phyloP scores from a whole-genome alignment of 306 rosid species.

The Lathyrus sativus region DNA sequence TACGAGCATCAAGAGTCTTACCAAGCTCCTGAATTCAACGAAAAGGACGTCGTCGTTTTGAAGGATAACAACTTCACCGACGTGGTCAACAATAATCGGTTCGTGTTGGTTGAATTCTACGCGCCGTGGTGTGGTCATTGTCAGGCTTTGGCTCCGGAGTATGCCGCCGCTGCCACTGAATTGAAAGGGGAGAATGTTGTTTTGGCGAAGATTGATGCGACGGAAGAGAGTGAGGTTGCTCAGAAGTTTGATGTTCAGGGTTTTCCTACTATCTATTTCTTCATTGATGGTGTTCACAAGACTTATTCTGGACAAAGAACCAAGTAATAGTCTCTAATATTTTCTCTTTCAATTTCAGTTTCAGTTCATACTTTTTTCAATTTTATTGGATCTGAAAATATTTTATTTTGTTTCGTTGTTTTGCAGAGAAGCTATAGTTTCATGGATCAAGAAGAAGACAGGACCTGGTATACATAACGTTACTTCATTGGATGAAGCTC shows the following conservation, averaged over 20 bases:
- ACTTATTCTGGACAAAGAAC: conserved; percentile 78
- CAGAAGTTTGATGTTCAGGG: conserved; percentile 89
- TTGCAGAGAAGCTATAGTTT: conserved; percentile 76
- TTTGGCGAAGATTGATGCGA: conserved; percentile 85
- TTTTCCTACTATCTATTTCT: conserved; percentile 75
- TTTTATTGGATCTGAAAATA: conserved; percentile 9
- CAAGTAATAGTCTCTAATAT: conserved; percentile 49
- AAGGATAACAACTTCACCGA: conserved; percentile 77
- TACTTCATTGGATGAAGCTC: conserved; percentile 80
- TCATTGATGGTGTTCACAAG: conserved; percentile 76
- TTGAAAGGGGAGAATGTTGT: conserved; percentile 67
- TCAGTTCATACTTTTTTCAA: background rate
- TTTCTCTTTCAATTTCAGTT: background rate
- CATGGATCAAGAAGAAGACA: conserved; percentile 93
- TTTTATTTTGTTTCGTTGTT: background rate
- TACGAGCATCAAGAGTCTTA: conserved; percentile 52
- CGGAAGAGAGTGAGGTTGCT: conserved; percentile 79
- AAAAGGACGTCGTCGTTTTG: conserved; percentile 87
- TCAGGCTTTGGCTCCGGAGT: conserved; percentile 92
- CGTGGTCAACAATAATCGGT: conserved; percentile 56
- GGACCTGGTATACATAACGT: conserved; percentile 87
- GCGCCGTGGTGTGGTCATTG: conserved; percentile 99
- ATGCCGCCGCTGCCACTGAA: conserved; percentile 88
- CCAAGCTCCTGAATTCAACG: conserved; percentile 71
- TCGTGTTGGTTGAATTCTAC: conserved; percentile 91